Evolutionary conservation across 2,329 filamentous ascomycete genomes (phyloP), one percentile per base, ranked within the genome.

Genomic region (Aureobasidium zeae): DNA sequence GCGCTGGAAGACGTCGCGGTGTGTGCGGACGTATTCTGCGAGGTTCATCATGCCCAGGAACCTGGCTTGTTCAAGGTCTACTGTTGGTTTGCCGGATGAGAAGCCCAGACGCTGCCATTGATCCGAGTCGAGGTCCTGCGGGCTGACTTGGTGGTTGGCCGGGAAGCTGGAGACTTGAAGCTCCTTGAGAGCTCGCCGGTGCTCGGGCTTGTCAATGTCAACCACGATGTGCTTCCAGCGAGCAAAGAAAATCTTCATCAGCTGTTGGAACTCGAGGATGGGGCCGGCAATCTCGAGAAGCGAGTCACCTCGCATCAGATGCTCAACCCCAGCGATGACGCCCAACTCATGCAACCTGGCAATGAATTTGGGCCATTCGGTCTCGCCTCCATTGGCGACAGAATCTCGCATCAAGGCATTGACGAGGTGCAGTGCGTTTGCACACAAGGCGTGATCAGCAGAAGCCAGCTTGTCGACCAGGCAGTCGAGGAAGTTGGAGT

Each of bases 11-110:
- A 79, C 78, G 58, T 95, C 88, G 60, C 94, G 86, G 57, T 94
- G 81, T 59, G 87, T 94, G 56, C 83, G 77, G 36, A 94, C 86
- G 60, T 86, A 98, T 62, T 96, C 88, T 2, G 87, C 86, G 56
- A 98, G 65, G 61, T 98, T 91, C 88, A 98, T 96, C 77, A 98
- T 86, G 20, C 91, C 91, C 43, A 98, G 65, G 59, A 88, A 96
- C 0, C 91, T 91, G 20, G 84, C 83, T 28, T 77, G 70, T 15
- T 86, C 80, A 57, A 98, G 96, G 54, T 98, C 91, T 54, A 74
- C 73, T 0, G 81, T 81, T 3, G 91, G 91, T 52, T 77, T 88
- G 63, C 98, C 91, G 0, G 83, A 82, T 61, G 91, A 83, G 56
- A 98, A 98, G 2, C 91, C 91, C 30, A 98, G 63, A 43, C 88